Evolutionary conservation across 371 early-diverging fungal genomes (phyloP), one percentile per base, ranked within the genome.

Genomic region (Amoeboaphelidium protococcarum): DNA sequence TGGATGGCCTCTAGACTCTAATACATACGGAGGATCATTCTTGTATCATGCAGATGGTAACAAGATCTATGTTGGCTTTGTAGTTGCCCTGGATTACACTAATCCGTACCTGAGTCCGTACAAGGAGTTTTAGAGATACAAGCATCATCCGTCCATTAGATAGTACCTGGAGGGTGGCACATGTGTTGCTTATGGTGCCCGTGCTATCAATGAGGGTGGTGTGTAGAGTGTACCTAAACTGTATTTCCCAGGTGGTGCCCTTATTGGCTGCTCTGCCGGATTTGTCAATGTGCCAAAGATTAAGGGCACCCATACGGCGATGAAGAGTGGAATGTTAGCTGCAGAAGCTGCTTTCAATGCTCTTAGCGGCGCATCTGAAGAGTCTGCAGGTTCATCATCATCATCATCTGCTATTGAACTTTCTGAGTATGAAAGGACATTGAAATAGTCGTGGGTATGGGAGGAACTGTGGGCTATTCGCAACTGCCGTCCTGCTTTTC

Each of bases 281-380:
- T 88, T 91, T 64, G 51, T 95, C 56, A 95, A 95, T 61, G 76
- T 95, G 42, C 83, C 92, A 50, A 95, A 95, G 66, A 89, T 95
- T 58, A 95, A 95, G 68, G 96, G 96, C 26, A 95, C 92, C 0
- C 96, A 95, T 65, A 88, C 84, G 23, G 91, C 96, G 48, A 94
- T 95, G 91, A 86, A 86, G 59, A 81, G 82, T 21, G 94, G 94
- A 47, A 85, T 83, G 67, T 53, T 82, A 25, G 82, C 80, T 24
- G 70, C 56, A 22, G 96, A 95, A 54, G 69, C 86, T 23, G 71
- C 78, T 10, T 82, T 67, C 54, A 72, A 74, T 2, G 68, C 70
- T 1, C 47, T 89, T 44, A 52, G 53, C 2, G 44, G 47, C 21
- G 48, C 31, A 1, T 52, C 44, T 26, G 40, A 46, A 3, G 48